phyloP scores from a whole-genome alignment of 2,329 filamentous ascomycete genomes.

The Xylaria sp. region DNA sequence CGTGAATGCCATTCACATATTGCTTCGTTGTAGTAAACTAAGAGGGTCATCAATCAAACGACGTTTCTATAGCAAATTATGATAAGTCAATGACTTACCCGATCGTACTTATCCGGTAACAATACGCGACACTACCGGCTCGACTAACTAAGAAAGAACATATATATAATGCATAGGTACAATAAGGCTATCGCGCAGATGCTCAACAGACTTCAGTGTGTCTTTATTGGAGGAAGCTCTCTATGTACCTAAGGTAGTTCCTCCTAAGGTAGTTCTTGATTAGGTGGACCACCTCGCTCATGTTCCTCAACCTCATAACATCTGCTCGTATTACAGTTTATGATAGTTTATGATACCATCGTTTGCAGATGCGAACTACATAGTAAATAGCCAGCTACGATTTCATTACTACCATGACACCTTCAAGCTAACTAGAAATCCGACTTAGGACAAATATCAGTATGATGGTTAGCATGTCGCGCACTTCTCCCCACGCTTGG shows the following conservation, averaged over 20 bases:
- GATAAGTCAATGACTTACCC: not conserved
- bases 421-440: not conserved
- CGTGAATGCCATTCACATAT: not conserved
- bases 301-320: not conserved
- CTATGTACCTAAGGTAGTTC: too few species aligned
- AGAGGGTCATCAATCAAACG: not conserved
- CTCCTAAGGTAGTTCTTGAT: not conserved
- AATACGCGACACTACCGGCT: conserved; percentile 1
- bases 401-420: not conserved
- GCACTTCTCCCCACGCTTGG: not conserved
- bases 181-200: not conserved
- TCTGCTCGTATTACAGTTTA: conserved; percentile 6
- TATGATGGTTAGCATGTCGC: not conserved
- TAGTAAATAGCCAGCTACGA: not conserved
- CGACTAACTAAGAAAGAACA: not conserved
- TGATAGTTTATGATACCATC: conserved; percentile 18
- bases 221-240: not conserved
- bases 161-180: too few species aligned
- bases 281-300: not conserved
- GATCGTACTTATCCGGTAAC: not conserved
- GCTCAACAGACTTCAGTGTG: not conserved
- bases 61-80: not conserved
- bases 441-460: conserved; percentile 9
- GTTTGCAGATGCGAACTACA: not conserved
- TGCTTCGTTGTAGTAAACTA: not conserved